Evolutionary conservation across 148 eudicot genomes (phyloP).

Genomic region (Cornus controversa): DNA sequence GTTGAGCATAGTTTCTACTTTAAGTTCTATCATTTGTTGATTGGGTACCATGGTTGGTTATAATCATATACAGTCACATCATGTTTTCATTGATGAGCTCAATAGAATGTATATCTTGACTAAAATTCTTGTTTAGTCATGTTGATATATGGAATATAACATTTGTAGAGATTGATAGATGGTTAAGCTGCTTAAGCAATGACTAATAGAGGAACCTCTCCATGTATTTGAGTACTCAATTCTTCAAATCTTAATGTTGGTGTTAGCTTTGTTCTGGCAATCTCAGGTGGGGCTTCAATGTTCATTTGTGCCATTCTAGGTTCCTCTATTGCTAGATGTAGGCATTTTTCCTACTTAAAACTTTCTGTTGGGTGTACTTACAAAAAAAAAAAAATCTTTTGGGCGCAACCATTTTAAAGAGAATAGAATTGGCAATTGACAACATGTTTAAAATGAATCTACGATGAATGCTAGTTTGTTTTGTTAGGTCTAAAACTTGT

Average conservation of each 20-base stretch:
- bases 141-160: background rate
- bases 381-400: no score
- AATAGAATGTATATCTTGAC: background rate
- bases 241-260: background rate
- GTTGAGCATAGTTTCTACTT: background rate
- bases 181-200: background rate
- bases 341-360: background rate
- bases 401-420: background rate
- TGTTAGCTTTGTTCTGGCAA: background rate
- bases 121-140: background rate
- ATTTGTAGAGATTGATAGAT: background rate
- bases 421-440: background rate
- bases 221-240: background rate
- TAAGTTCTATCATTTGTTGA: background rate
- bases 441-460: no score
- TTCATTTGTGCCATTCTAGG: background rate
- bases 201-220: background rate
- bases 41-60: background rate
- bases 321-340: background rate
- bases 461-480: background rate
- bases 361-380: background rate
- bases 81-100: background rate
- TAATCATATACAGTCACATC: background rate
- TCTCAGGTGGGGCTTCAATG: background rate
- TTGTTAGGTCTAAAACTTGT: background rate